phyloP scores from a whole-genome alignment of 345 rosid species.

The Sonneratia caseolaris region DNA sequence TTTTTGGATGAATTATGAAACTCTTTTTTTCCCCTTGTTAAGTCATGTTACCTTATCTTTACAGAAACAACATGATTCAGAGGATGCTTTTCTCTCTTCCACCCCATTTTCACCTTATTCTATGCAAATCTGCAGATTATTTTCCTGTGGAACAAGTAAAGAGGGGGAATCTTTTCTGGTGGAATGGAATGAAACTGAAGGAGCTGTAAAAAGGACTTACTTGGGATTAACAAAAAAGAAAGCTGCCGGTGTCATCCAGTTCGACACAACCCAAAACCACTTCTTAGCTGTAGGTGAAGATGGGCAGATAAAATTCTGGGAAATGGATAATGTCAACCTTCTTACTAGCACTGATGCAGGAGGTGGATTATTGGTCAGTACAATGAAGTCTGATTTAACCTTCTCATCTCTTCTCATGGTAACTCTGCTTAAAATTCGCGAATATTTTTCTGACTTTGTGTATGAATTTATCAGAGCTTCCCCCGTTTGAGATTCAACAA shows the following conservation, averaged over 20 bases:
- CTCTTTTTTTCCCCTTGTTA: not conserved
- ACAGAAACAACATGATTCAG: not conserved
- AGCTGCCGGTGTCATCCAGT: slow-evolving; percentile 53
- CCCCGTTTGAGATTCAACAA: slow-evolving; percentile 76
- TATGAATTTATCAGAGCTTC: slow-evolving; percentile 36
- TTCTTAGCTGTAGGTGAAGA: slow-evolving; percentile 92
- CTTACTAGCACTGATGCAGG: slow-evolving; percentile 61
- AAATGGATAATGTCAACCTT: slow-evolving; percentile 58
- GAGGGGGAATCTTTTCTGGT: slow-evolving; percentile 77
- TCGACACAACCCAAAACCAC: slow-evolving; percentile 78
- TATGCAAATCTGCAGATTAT: slow-evolving; percentile 37
- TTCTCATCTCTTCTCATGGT: not conserved
- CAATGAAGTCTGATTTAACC: slow-evolving; percentile 4
- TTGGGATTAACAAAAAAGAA: slow-evolving; percentile 51
- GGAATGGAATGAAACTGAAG: slow-evolving; percentile 96
- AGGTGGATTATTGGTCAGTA: slow-evolving; percentile 82
- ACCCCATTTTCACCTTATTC: not conserved
- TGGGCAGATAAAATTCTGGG: slow-evolving; percentile 82
- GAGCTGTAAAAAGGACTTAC: slow-evolving; percentile 71
- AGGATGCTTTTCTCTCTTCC: not conserved
- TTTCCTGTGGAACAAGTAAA: slow-evolving; percentile 89
- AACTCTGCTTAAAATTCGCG: slow-evolving; percentile 4
- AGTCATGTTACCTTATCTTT: not conserved
- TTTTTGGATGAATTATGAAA: not conserved
- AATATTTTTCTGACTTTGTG: slow-evolving; percentile 3